These are phyloP conservation scores for Corchorus capsularis DNA, from an alignment of 345 rosid species.

Conservation along the genomic window DNA sequence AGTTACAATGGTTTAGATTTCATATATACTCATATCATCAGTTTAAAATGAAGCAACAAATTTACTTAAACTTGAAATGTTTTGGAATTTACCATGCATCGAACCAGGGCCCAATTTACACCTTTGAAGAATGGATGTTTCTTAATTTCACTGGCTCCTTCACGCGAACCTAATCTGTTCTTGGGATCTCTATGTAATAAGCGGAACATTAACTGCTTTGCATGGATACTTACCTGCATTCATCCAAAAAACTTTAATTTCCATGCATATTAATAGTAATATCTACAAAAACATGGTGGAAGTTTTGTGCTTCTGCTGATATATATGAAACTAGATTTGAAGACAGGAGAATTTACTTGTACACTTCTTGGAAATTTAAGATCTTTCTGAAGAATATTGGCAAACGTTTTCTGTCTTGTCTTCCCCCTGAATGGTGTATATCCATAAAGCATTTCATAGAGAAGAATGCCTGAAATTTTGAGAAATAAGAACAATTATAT, in stretches of 20 bases:
- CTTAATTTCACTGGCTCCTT: slow-evolving; percentile 88
- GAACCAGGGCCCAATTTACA: slow-evolving; percentile 84
- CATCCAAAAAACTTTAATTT: neutral
- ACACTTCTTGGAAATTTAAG: slow-evolving; percentile 75
- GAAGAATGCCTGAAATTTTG: slow-evolving; percentile 58
- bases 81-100: slow-evolving; percentile 64
- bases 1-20: no score
- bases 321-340: neutral
- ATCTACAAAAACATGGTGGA: no score
- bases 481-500: neutral
- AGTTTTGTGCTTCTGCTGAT: no score
- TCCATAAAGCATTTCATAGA: slow-evolving; percentile 96
- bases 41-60: neutral
- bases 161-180: slow-evolving; percentile 70
- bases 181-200: slow-evolving; percentile 86
- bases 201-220: slow-evolving; percentile 74
- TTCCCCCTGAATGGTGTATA: slow-evolving; percentile 96
- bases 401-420: slow-evolving; percentile 90
- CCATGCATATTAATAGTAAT: no score
- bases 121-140: slow-evolving; percentile 82
- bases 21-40: no score
- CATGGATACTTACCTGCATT: slow-evolving; percentile 71
- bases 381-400: slow-evolving; percentile 85
- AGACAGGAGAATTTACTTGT: slow-evolving; percentile 42
- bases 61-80: neutral